Evolutionary conservation across 495 filamentous ascomycete genomes (phyloP), one percentile per base, ranked within the genome.

Genomic region (Penicillium fimorum): DNA sequence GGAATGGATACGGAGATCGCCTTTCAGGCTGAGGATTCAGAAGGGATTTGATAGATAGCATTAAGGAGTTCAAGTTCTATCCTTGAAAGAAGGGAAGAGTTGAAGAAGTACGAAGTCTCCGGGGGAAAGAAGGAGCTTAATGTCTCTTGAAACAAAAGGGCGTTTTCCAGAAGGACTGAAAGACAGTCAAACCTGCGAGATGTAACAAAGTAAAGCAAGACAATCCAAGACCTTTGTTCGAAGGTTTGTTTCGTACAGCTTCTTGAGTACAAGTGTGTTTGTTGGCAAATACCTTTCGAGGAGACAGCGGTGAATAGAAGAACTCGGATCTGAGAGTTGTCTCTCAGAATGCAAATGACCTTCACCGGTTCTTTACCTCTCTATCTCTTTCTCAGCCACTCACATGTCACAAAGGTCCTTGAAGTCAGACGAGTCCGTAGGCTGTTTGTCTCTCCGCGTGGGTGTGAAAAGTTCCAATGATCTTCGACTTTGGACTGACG

Each of bases 31-130:
- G 17, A 1, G 68, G 70, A 48, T 74, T 72, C 25, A 74, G 47
- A 13, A 74, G 49, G 41, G 69, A 68, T 20, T 62, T 56, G 47
- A 74, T 72, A 4, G 71, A 66, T 24, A 65, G 58, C 71, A 74
- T 74, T 59, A 44, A 47, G 38, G 20, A n/a, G 8, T 50, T 44
- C 32, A 53, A 55, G 56, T 59, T 27, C 40, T 43, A 55, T 61
- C 61, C 59, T 59, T 62, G 61, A 62, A 55, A 30, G 53, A 45
- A 46, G 20, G 43, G 45, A 18, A 59, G 42, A 38, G n/a, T 42
- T 10, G 38, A 32, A 29, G 50, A 41, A 38, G 33, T 35, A 46
- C 24, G 12, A 42, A 42, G 30, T 37, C 25, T 20, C 25, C 42
- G 40, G 38, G 48, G 24, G 33, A 27, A 38, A 20, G 18, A 44